Conservation (phyloP, 2,329 filamentous ascomycete species). For the Neocatenulostroma microsporum region DNA sequence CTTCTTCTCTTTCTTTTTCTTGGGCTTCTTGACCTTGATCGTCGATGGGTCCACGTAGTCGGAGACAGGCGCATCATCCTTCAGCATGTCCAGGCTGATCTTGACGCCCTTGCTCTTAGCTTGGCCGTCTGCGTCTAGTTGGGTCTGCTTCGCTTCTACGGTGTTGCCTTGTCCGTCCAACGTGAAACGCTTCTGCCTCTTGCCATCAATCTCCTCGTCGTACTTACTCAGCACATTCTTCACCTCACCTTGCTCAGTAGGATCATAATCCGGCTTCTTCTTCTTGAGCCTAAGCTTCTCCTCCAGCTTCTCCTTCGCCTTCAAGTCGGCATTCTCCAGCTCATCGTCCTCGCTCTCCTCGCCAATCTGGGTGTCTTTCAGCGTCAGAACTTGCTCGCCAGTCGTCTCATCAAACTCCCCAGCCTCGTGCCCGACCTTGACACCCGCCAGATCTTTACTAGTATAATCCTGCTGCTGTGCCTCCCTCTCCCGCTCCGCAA, state of each 20-base stretch:
- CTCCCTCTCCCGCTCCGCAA: constrained; percentile 61
- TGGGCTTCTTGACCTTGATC: constrained; percentile 89
- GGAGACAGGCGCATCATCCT: constrained; percentile 60
- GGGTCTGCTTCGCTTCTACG: constrained; percentile 51
- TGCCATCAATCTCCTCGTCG: constrained; percentile 88
- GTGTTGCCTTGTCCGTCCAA: constrained; percentile 69
- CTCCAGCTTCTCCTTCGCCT: constrained; percentile 62
- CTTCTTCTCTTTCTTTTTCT: constrained; percentile 67
- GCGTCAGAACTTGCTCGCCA: constrained; percentile 78
- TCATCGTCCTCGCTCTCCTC: constrained; percentile 79
- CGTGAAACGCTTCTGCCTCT: constrained; percentile 80
- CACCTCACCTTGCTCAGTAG: constrained; percentile 60
- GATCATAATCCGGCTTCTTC: constrained; percentile 82
- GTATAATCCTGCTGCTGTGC: constrained; percentile 67
- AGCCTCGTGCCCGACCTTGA: constrained; percentile 85
- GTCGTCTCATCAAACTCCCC: constrained; percentile 66
- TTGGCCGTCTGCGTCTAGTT: constrained; percentile 38
- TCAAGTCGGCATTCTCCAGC: constrained; percentile 67
- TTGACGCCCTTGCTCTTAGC: constrained; percentile 58
- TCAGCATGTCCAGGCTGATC: constrained; percentile 66
- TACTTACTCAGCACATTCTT: constrained; percentile 76
- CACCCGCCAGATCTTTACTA: constrained; percentile 74
- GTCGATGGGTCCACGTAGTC: constrained; percentile 84
- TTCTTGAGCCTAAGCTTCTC: constrained; percentile 83
- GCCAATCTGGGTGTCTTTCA: constrained; percentile 87